Base-by-base conservation (phyloP, 2,329 filamentous ascomycete genomes). In the Alternaria postmessia region DNA sequence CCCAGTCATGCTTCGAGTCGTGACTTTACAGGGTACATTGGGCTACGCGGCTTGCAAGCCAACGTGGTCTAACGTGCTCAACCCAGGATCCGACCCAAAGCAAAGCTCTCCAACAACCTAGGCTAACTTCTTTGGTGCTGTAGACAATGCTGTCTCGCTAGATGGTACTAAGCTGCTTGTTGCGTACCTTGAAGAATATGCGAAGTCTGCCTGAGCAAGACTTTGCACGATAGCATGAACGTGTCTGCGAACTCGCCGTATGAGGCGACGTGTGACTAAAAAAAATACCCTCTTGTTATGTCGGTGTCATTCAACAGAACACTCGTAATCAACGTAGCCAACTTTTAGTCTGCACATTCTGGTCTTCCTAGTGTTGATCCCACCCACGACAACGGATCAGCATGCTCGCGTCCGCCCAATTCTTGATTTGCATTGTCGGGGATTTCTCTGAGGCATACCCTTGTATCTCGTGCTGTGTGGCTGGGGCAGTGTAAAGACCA, bases 121-220 rank as follows among this genome's bases (percentile, higher is more conserved):
- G 67, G 66, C 70, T 67, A 65, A 63, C 51, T 43, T 32, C 7
- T 55, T 67, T 53, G 47, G 68, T 62, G 20, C 53, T 24, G 59
- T 64, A 81, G 80, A 97, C 81, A 97, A 97, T 80, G 91, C 92
- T 2, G 89, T 97, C 42, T 79, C 90, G 0, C 74, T 90, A 0
- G 85, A 87, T 41, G 89, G 87, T 0, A 89, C 88, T 0, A 82
- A 91, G 79, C 90, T 90, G 78, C 82, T 94, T 46, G 88, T 86
- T 47, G 78, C 80, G 28, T 92, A 91, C 64, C 84, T 93, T 53
- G 80, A 86, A 54, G 85, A 87, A 22, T 89, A 84, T 78, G 86
- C 86, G 34, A 71, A 75, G 51, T 71, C 72, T 28, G 56, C 69
- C 44, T 76, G 65, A 68, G 57, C 26, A 32, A 36, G 47, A 38